phyloP scores from a whole-genome alignment of 2,329 filamentous ascomycete genomes.

The Coleophoma crateriformis region DNA sequence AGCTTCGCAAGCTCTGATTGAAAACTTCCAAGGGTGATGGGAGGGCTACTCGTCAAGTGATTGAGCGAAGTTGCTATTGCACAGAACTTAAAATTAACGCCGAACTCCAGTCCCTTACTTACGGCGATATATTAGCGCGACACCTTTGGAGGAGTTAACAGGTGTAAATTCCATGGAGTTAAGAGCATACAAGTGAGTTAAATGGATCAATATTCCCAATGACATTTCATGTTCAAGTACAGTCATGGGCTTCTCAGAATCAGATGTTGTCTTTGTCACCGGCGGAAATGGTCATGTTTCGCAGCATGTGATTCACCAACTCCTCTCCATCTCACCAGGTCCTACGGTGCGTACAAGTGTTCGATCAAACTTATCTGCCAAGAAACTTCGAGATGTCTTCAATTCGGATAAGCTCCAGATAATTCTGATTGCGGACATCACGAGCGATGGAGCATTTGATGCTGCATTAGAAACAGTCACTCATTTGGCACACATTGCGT shows the following conservation, averaged over 20 bases:
- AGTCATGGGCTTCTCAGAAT: neutral
- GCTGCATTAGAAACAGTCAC: neutral
- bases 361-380: neutral
- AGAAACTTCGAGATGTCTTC: neutral
- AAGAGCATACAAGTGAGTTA: too few relatives aligned
- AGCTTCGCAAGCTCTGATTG: too few relatives aligned
- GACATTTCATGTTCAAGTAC: too few relatives aligned
- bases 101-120: too few relatives aligned
- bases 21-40: too few relatives aligned
- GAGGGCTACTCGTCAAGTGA: too few relatives aligned
- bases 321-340: neutral
- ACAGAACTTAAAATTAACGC: too few relatives aligned
- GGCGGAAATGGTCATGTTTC: constrained; percentile 2
- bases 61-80: too few relatives aligned
- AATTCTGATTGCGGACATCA: constrained; percentile 1
- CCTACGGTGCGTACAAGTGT: neutral
- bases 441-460: neutral
- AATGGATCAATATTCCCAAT: too few relatives aligned
- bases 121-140: too few relatives aligned
- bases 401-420: neutral
- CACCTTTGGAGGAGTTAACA: too few relatives aligned
- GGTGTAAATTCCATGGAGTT: too few relatives aligned
- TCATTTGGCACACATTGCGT: constrained; percentile 1
- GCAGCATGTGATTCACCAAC: constrained; percentile 1
- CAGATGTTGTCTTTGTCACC: neutral